Evolutionary conservation across 768 basidiomycete species (phyloP), one percentile per base, ranked within the genome.

Genomic region (Chalciporus pseudorubinellus): DNA sequence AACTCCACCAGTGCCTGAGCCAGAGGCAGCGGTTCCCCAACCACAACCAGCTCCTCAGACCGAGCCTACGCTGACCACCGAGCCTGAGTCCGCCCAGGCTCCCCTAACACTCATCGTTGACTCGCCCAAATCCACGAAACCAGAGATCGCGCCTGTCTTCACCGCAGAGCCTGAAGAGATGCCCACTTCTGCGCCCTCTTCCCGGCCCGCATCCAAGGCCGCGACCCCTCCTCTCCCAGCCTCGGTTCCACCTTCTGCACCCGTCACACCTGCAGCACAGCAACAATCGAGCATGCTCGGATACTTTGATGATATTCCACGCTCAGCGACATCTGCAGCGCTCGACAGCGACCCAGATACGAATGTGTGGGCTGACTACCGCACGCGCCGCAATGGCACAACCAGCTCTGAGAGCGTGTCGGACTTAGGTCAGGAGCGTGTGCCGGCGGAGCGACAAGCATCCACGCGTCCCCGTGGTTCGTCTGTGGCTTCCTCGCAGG

Each of bases 161-260:
- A 82, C 78, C 0, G 77, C 76, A 20, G 77, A 79, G 44, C 72
- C 75, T 3, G 81, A 82, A 38, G 72, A 65, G 13, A 46, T 69
- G 16, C 24, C 55, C 19, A 21, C 34, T 20, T 51, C 56, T n/a
- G 40, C 57, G 19, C 41, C 46, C 4, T 50, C 58, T 7, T 59
- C 64, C 44, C 56, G 46, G 2, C 47, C 52, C 11, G 34, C 58
- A 40, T 59, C 61, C 33, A 62, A 59, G 16, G 51, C 59, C 9
- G 40, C 44, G 14, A 57, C 61, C 2, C 52, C 55, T 16, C 58
- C 63, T 2, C 60, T 55, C 0, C 59, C 57, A 26, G 55, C 55
- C 44, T 55, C 65, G 28, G 52, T 51, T 6, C 52, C 58, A 6
- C 51, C 65, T 9, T 51, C 64, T 0, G 56, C 61, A 39, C 61